Base-by-base conservation (phyloP, 306 rosid genomes). In the Sphenostylis stenocarpa region DNA sequence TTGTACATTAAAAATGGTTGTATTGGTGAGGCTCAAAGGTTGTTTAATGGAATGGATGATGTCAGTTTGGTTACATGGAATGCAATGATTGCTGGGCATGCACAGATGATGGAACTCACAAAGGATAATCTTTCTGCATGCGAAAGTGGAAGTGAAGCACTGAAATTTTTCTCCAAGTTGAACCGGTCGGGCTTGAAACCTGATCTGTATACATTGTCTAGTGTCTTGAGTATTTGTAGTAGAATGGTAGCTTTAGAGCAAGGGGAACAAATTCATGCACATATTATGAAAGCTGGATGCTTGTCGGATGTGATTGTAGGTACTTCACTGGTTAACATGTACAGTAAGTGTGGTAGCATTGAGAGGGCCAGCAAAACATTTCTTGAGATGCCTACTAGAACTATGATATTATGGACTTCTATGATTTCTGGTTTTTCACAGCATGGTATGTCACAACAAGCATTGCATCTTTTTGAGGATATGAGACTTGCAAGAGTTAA, bases 371-470 rank as follows among this genome's bases (percentile, higher is more conserved):
- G 88, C 80, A 95, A 90, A 79, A 93, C 90, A 69, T 95, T 95
- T 49, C 62, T 95, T 8, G 97, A 95, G 84, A 90, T 92, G 98
- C 77, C 94, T 49, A 84, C 84, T 8, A 90, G 97, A 83, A 95
- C 97, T 71, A 61, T 92, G 90, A 87, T 95, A 79, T 86, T 87
- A 8, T 95, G 98, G 98, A 95, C 98, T 73, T 85, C 96, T 19
- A 87, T 95, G 93, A 92, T 92, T 52, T 72, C 93, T 11, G 90
- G 96, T 77, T 84, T 85, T 85, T 86, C 98, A 17, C 96, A 81
- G 72, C 93, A 90, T 41, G 93, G 98, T 52, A 72, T 72, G 89
- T 84, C 90, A 77, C 88, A 84, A 71, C 96, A 90, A 84, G 93
- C 96, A 6, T 76, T 95, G 77, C 83, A 86, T 77, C 92, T 90